These are phyloP conservation scores for Metschnikowia hibisci DNA, from an alignment of 805 yeast genomes.

Conservation along the genomic window DNA sequence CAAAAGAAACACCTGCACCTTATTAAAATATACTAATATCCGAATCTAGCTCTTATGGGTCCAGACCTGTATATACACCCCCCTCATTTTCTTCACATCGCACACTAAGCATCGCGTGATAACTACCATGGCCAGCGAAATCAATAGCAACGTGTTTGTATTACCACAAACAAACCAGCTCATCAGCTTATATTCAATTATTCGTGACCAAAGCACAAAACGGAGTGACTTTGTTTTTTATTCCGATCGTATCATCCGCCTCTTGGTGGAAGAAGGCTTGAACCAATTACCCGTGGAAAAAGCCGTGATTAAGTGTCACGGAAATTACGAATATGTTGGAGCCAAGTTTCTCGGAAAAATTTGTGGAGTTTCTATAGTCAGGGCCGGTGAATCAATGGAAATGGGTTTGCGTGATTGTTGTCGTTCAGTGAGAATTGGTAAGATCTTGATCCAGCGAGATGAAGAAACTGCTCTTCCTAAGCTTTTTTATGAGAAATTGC, in stretches of 20 bases:
- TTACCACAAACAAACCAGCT: conserved; percentile 90
- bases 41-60: too few relatives aligned
- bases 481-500: conserved; percentile 88
- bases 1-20: too few relatives aligned
- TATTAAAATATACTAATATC: too few relatives aligned
- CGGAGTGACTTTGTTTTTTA: conserved; percentile 94
- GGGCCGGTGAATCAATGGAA: conserved; percentile 99
- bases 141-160: conserved; percentile 53
- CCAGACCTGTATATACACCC: too few relatives aligned
- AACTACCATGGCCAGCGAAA: conserved; percentile 20
- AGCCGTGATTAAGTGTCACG: conserved; percentile 66
- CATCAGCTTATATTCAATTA: conserved; percentile 81
- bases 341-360: conserved; percentile 84
- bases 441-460: conserved; percentile 94
- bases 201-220: conserved; percentile 74
- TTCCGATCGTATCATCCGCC: conserved; percentile 89
- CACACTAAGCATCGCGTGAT: background rate
- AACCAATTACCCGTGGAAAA: conserved; percentile 88
- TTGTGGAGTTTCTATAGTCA: conserved; percentile 95
- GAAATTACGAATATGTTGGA: conserved; percentile 70
- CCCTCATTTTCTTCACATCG: too few relatives aligned
- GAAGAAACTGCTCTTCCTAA: conserved; percentile 96
- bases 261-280: conserved; percentile 92
- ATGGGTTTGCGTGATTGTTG: conserved; percentile 97
- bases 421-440: conserved; percentile 93